Conservation (phyloP, 257 asterid genomes). For the Jasminum sambac region DNA sequence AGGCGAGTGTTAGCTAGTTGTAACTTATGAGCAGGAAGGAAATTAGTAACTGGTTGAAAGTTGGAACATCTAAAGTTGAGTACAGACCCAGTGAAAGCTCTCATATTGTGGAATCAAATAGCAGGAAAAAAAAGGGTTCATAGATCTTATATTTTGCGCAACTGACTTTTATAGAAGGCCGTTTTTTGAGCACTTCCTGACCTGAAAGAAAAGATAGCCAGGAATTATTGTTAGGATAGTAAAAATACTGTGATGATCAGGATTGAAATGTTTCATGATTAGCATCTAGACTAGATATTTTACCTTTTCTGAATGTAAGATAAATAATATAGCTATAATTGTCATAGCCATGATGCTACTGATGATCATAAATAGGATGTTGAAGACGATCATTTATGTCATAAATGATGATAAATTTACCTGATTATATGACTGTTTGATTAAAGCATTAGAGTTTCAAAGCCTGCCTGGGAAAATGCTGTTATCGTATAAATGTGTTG, state of each 20-base stretch:
- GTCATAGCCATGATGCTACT: conserved; percentile 12
- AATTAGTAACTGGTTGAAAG: not conserved
- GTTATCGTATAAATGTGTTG: not conserved
- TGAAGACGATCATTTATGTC: not conserved
- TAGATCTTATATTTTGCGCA: conserved; percentile 24
- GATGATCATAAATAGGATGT: conserved; percentile 2
- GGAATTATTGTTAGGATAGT: conserved; percentile 25
- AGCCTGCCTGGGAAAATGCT: not conserved
- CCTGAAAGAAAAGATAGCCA: conserved; percentile 18
- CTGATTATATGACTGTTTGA: not conserved
- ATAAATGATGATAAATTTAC: not conserved
- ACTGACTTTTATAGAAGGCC: conserved; percentile 34
- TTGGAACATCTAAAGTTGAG: not conserved
- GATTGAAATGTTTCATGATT: conserved; percentile 13
- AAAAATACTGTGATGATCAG: conserved; percentile 4
- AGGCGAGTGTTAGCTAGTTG: conserved; percentile 41
- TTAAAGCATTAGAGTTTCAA: not conserved
- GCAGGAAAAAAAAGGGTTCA: conserved; percentile 8
- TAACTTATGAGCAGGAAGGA: not conserved
- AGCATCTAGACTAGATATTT: conserved; percentile 14
- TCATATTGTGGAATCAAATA: conserved; percentile 10
- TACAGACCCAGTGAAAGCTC: conserved; percentile 4
- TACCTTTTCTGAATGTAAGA: conserved; percentile 26
- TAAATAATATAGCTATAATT: conserved; percentile 23
- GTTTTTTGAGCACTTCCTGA: conserved; percentile 32